These are phyloP conservation scores for Nicotiana rustica DNA, from an alignment of 305 asterid genomes.

Conservation along the genomic window DNA sequence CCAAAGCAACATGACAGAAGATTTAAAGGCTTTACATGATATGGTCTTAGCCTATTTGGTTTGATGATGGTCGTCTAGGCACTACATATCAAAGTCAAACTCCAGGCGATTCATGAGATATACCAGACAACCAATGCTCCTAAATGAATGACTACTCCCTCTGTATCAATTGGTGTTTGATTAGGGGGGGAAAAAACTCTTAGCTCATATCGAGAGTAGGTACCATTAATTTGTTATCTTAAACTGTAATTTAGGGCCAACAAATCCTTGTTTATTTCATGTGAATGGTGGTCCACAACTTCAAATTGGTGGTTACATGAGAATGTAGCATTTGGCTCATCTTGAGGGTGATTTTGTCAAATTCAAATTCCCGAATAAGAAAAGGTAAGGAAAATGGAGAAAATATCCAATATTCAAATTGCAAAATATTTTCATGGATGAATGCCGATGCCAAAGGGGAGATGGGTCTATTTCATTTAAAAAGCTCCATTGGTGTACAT, in stretches of 20 bases:
- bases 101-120: no score
- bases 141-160: no score
- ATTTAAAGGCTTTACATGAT: no score
- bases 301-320: neutral
- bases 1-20: neutral
- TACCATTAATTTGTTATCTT: no score
- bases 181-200: no score
- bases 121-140: no score
- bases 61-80: no score
- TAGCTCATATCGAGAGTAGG: no score
- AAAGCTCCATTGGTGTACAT: neutral
- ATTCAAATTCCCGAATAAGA: conserved; percentile 20
- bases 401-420: neutral
- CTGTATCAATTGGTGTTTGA: no score
- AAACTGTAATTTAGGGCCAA: neutral
- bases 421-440: neutral
- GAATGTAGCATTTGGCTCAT: conserved; percentile 20
- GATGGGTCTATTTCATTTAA: neutral
- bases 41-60: no score
- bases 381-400: neutral
- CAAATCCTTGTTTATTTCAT: neutral
- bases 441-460: neutral
- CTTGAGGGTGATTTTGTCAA: neutral
- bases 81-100: no score
- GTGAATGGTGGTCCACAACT: neutral